Evolutionary conservation across 2,329 filamentous ascomycete species (phyloP), one percentile per base, ranked within the genome.

Genomic region (Alternaria panax): DNA sequence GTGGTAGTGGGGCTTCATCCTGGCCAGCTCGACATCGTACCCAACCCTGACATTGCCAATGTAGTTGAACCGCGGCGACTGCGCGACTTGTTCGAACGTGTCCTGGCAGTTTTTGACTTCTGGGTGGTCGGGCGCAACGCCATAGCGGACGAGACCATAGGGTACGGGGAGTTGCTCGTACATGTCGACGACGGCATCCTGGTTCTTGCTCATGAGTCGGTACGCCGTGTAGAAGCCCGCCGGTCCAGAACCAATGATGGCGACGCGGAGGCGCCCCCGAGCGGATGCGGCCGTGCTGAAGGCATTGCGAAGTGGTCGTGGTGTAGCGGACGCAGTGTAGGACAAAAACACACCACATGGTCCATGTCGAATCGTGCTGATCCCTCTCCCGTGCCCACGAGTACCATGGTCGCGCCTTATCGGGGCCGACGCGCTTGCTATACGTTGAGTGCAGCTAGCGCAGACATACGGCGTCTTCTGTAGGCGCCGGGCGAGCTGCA

Each of bases 51-150:
- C 86, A 73, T 99, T 99, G 56, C 95, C 95, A 46, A 97, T 84
- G 75, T 97, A 99, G 52, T 89, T 92, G 80, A 98, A 98, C 53
- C 89, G 87, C 1, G 91, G 86, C 3, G 91, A 93, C 30, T 86
- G 83, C 1, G 94, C 95, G 38, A 98, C 91, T 75, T 97, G 91
- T 64, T 91, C 88, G 70, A 99, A 97, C 70, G 92, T 97, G 14
- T 95, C 92, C 81, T 96, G 90, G 76, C 94, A 98, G 75, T 97
- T 98, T 92, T 99, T 99, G 67, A 99, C 95, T 81, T 99, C 94
- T 0, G 95, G 94, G 79, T 99, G 95, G 76, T 99, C 95, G 5
- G 95, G 95, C n/a, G 95, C 96, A 59, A 99, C 95, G 8, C 95
- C 95, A 74, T 95, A 97, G 55, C 95, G 86, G 50, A 96, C 93